Percentiles rank a stretch among this genome's conserved stretches.
phyloP scores from a whole-genome alignment of 139 green algal species.

The Chlorella sorokiniana region DNA sequence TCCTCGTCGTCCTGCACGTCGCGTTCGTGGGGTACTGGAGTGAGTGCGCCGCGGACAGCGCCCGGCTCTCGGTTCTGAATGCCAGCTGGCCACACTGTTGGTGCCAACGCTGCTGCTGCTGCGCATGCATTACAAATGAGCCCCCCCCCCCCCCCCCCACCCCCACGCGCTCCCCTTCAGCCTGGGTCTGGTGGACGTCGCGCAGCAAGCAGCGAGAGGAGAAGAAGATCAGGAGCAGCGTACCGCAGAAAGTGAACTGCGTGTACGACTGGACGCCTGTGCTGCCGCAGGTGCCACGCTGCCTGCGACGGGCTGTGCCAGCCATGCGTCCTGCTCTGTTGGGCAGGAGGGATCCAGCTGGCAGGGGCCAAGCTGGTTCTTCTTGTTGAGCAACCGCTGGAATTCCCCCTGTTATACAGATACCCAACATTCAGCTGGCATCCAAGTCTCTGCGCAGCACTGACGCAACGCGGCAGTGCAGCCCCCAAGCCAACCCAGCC shows the following conservation, averaged over 20 bases:
- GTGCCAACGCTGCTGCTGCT: too few species aligned
- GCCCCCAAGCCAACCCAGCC: too few species aligned
- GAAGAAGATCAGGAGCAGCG: constrained; percentile 1
- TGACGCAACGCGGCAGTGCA: too few species aligned
- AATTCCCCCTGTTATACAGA: not conserved
- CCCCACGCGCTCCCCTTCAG: not conserved
- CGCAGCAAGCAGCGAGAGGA: constrained; percentile 6
- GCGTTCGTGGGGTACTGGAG: constrained; percentile 11
- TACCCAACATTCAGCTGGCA: not conserved
- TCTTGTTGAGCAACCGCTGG: too few species aligned
- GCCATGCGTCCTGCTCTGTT: too few species aligned
- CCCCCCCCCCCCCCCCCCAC: not conserved
- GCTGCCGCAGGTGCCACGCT: constrained; percentile 1
- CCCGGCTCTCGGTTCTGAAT: too few species aligned
- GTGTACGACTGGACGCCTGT: constrained; percentile 22
- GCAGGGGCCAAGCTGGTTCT: too few species aligned
- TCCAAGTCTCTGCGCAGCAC: not conserved
- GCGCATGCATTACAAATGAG: too few species aligned
- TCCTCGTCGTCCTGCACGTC: constrained; percentile 8
- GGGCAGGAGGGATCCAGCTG: too few species aligned
- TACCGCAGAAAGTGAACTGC: constrained; percentile 8
- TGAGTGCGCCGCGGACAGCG: too few species aligned
- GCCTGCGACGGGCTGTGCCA: not conserved
- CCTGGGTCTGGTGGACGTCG: constrained; percentile 14
- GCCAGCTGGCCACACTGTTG: too few species aligned